Base-by-base conservation (phyloP, 257 asterid genomes). In the Solanum peruvianum region DNA sequence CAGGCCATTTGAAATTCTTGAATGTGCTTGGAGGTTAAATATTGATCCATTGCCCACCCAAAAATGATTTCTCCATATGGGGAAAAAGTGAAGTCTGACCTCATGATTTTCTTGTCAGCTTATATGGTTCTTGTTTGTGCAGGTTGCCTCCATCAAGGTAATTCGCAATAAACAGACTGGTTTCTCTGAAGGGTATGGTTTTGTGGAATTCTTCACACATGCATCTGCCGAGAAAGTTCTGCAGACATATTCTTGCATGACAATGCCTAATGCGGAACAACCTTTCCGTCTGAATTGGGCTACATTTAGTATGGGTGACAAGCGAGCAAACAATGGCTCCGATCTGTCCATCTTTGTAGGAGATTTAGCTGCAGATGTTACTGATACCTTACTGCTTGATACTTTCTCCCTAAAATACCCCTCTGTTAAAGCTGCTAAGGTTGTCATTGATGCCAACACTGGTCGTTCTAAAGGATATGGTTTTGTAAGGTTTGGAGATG, bases 401-500 rank as follows among this genome's bases (percentile, higher is more conserved):
- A 95, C 98, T 52, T 96, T 96, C 87, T 87, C 89, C 49, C 85
- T 86, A 84, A 94, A 91, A 91, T 95, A 95, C 83, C 92, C 98
- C 72, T 95, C 99, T 88, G 98, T 95, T 82, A 95, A 94, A 91
- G 96, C 94, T 9, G 98, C 98, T 86, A 95, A 97, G 90, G 99
- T 97, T 66, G 99, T 95, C 81, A 93, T 93, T 42, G 99, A 95
- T 87, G 94, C 95, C 80, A 94, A 89, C 84, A 95, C 98, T 45
- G 98, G 98, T 66, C 98, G 96, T 69, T 97, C 98, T 25, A 97
- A 94, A 88, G 99, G 99, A 80, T 97, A 94, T 86, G 98, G 98
- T 47, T 95, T 97, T 87, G 98, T 95, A 64, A 95, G 98, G 92
- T 95, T 97, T 90, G 99, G 98, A 60, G 99, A 97, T 75, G 98